Evolutionary conservation across 106 monocot species (phyloP).

Genomic region (Phalaenopsis equestris): DNA sequence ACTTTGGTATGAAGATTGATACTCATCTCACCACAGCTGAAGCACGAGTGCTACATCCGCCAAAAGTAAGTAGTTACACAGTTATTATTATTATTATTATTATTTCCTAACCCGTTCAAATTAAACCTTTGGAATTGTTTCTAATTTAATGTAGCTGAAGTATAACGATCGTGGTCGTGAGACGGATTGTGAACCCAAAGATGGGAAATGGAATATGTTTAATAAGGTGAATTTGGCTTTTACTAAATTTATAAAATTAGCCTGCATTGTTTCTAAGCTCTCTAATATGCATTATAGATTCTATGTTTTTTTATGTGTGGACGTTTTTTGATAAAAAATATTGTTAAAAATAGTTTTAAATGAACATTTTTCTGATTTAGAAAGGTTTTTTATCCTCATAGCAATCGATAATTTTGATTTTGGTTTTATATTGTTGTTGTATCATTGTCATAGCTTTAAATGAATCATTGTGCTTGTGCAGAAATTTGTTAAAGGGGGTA

Average conservation of each 20-base stretch:
- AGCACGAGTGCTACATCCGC: constrained; percentile 35
- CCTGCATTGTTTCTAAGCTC: no score
- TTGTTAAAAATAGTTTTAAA: no score
- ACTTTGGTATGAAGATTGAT: constrained; percentile 31
- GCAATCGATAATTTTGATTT: no score
- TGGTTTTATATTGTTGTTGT: no score
- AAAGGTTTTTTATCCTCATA: no score
- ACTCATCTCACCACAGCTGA: constrained; percentile 28
- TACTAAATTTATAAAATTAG: neutral
- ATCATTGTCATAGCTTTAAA: no score
- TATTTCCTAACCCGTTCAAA: neutral
- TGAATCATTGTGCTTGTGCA: no score
- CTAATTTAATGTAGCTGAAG: constrained; percentile 21
- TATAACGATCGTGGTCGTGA: constrained; percentile 41
- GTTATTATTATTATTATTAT: neutral
- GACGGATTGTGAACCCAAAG: constrained; percentile 25
- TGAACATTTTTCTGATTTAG: no score
- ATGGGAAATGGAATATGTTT: constrained; percentile 48
- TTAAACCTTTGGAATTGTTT: neutral
- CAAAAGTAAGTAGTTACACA: constrained; percentile 15
- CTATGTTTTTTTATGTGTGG: no score
- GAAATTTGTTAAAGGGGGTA: no score
- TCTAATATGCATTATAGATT: no score
- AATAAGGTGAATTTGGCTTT: constrained; percentile 24
- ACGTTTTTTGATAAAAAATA: no score